Evolutionary conservation across 331 rosid species (phyloP).

Genomic region (Pyracantha coccinea): DNA sequence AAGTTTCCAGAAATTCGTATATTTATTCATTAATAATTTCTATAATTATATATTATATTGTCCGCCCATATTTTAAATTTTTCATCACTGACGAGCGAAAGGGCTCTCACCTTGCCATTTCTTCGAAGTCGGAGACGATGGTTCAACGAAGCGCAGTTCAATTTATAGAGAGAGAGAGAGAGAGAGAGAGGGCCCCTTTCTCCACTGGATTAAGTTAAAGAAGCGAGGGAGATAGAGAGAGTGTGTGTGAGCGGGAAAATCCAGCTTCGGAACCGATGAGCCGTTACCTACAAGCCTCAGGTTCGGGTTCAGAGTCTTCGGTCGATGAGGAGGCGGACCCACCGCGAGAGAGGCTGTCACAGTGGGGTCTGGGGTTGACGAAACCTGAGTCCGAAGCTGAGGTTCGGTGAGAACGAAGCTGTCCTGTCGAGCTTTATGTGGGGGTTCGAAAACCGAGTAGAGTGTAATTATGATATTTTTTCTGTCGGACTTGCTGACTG

Average conservation of each 20-base stretch:
- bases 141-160: background rate
- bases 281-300: slow-evolving; percentile 14
- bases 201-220: slow-evolving; percentile 19
- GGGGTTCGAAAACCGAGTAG: slow-evolving; percentile 28
- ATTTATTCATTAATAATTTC: no score
- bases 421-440: background rate
- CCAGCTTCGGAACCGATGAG: background rate
- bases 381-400: background rate
- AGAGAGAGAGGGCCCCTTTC: background rate
- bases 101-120: slow-evolving; percentile 11
- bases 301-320: background rate
- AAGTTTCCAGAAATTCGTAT: background rate
- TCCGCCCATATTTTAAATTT: background rate
- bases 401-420: slow-evolving; percentile 13
- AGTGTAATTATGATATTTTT: slow-evolving; percentile 13
- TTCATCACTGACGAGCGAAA: background rate
- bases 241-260: slow-evolving; percentile 61
- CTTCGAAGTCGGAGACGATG: background rate
- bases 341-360: background rate
- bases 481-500: background rate
- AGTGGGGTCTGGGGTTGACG: background rate
- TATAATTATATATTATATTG: no score
- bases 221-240: background rate
- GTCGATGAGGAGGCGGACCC: background rate
- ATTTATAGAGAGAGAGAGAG: background rate